These are phyloP conservation scores for Meyerozyma carpophila DNA, from an alignment of 1,139 yeast genomes.

Conservation along the genomic window DNA sequence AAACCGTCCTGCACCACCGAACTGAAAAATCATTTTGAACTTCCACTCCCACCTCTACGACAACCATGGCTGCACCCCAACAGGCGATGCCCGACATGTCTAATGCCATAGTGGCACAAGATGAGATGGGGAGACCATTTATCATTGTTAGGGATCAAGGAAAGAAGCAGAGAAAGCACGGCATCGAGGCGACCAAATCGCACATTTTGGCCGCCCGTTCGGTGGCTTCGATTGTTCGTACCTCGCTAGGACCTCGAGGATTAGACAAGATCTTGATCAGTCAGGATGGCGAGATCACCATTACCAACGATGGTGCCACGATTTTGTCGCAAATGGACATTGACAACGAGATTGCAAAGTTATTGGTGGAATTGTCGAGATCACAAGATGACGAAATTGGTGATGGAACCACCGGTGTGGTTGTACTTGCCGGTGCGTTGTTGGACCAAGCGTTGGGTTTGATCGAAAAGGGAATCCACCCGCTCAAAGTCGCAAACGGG, in stretches of 20 bases:
- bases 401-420: slow-evolving; percentile 99
- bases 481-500: slow-evolving; percentile 94
- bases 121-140: slow-evolving; percentile 98
- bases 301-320: slow-evolving; percentile 98
- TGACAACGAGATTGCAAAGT: slow-evolving; percentile 92
- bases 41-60: too few species aligned
- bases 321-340: slow-evolving; percentile 93
- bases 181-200: slow-evolving; percentile 90
- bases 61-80: slow-evolving; percentile 24
- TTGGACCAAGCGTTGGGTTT: slow-evolving; percentile 92
- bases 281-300: slow-evolving; percentile 96
- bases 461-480: slow-evolving; percentile 95
- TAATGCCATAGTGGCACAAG: slow-evolving; percentile 97
- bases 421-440: slow-evolving; percentile 90
- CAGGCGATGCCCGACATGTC: slow-evolving; percentile 80
- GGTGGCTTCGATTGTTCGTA: slow-evolving; percentile 86
- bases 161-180: slow-evolving; percentile 84
- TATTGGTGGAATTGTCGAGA: slow-evolving; percentile 86
- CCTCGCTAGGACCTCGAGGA: slow-evolving; percentile 97
- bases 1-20: not conserved
- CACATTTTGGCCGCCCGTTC: slow-evolving; percentile 96
- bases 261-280: slow-evolving; percentile 86
- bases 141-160: slow-evolving; percentile 98
- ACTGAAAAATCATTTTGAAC: not conserved
- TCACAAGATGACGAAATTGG: slow-evolving; percentile 99